Percentiles rank a stretch among this genome's conserved stretches.
Evolutionary conservation across 331 rosid species (phyloP).

Genomic region (Quercus phellos): DNA sequence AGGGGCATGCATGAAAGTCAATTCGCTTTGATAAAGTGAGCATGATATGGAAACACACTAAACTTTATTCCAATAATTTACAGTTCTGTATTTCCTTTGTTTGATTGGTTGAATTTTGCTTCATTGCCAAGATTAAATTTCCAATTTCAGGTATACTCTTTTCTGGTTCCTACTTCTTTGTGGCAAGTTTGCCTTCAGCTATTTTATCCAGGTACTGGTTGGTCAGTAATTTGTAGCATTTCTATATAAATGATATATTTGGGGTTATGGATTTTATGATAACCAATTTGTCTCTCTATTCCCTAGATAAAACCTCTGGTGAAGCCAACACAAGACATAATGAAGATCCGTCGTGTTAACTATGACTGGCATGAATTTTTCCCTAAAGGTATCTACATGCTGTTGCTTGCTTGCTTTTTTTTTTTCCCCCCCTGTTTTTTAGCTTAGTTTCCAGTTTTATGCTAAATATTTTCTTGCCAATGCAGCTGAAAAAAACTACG

Average conservation of each 20-base stretch:
- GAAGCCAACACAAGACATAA: conserved; percentile 81
- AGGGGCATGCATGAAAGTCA: conserved; percentile 99
- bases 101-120: conserved; percentile 6
- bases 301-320: conserved; percentile 84
- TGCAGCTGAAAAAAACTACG: conserved; percentile 71
- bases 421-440: neutral
- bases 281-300: conserved; percentile 19
- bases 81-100: neutral
- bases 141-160: conserved; percentile 45
- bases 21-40: conserved; percentile 83
- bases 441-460: conserved; percentile 15
- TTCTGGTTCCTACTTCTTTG: conserved; percentile 49
- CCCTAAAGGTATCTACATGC: conserved; percentile 59
- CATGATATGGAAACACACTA: conserved; percentile 7
- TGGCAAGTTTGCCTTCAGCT: conserved; percentile 50
- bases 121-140: neutral
- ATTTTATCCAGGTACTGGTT: conserved; percentile 40
- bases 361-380: conserved; percentile 92
- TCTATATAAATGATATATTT: conserved; percentile 13
- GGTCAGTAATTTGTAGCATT: conserved; percentile 3
- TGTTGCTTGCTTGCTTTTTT: neutral
- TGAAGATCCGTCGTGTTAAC: conserved; percentile 58
- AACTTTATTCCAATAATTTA: neutral
- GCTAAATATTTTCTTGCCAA: conserved; percentile 28
- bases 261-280: conserved; percentile 13